Evolutionary conservation across 108 stramenopile species (phyloP).

Genomic region (Cylindrotheca closterium): DNA sequence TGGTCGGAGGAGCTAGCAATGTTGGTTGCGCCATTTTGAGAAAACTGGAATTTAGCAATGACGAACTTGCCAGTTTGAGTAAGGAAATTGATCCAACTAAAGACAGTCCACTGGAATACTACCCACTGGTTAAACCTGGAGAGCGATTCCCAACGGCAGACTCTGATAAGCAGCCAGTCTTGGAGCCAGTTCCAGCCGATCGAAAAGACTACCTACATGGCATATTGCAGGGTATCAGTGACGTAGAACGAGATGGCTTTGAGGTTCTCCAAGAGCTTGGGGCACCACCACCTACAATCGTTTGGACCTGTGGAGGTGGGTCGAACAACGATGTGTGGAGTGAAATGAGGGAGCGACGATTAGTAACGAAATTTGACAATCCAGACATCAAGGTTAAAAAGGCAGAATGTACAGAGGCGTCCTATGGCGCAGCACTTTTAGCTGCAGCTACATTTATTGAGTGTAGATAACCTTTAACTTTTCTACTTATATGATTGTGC

Average conservation of each 20-base stretch:
- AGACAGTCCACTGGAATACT: constrained; percentile 72
- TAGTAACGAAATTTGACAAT: constrained; percentile 39
- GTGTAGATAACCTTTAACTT: not conserved
- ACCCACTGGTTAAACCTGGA: constrained; percentile 81
- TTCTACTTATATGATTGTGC: not conserved
- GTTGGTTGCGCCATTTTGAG: constrained; percentile 90
- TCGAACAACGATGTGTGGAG: constrained; percentile 84
- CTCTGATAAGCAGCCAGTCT: constrained; percentile 63
- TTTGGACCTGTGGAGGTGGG: constrained; percentile 87
- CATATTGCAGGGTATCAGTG: constrained; percentile 72
- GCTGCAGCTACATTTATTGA: constrained; percentile 60
- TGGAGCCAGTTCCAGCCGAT: constrained; percentile 65
- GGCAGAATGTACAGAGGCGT: constrained; percentile 84
- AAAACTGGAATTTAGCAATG: constrained; percentile 66
- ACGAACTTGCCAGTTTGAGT: constrained; percentile 68
- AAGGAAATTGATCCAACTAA: constrained; percentile 62
- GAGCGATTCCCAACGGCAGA: constrained; percentile 92
- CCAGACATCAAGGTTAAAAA: constrained; percentile 33
- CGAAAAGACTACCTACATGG: constrained; percentile 79
- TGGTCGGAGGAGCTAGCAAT: constrained; percentile 92
- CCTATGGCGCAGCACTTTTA: constrained; percentile 89
- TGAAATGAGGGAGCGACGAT: constrained; percentile 64
- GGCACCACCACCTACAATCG: constrained; percentile 66
- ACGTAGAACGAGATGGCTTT: constrained; percentile 81
- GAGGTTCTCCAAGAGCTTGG: constrained; percentile 77